These are phyloP conservation scores for Dactylis glomerata DNA, from an alignment of 176 grass and related monocot genomes.

Conservation along the genomic window DNA sequence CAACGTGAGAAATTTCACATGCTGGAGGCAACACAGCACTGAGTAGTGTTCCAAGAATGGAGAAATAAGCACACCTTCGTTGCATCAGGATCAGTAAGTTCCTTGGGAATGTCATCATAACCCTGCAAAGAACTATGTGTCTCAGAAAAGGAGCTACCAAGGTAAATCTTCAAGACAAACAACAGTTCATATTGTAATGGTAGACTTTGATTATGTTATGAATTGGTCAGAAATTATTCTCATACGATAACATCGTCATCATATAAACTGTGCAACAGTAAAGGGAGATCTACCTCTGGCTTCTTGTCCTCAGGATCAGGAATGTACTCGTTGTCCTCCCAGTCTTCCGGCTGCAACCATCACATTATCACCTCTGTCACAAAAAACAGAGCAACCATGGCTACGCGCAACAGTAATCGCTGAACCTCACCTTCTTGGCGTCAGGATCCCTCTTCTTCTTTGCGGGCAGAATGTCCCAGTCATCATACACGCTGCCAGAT, in stretches of 20 bases:
- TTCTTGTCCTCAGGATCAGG: conserved; percentile 70
- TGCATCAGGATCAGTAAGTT: conserved; percentile 59
- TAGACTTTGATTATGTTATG: neutral
- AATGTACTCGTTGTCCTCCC: conserved; percentile 65
- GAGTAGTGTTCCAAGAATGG: neutral
- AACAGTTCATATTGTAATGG: neutral
- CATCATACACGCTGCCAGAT: conserved; percentile 49
- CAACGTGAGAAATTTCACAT: neutral
- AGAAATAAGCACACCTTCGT: conserved; percentile 55
- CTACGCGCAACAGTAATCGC: neutral
- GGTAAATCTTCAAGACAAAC: neutral
- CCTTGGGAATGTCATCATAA: conserved; percentile 72
- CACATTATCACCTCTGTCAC: neutral
- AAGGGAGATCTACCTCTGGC: conserved; percentile 46
- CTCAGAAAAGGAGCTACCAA: neutral
- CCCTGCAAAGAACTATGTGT: conserved; percentile 40
- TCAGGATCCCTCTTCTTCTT: conserved; percentile 67
- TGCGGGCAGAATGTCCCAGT: conserved; percentile 69
- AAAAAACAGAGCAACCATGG: neutral
- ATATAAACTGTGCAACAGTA: neutral
- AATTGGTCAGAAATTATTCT: neutral
- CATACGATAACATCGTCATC: neutral
- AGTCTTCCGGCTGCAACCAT: conserved; percentile 61
- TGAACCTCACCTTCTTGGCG: conserved; percentile 62
- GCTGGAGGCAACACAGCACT: neutral